Percentiles rank a stretch among this genome's conserved stretches.
These are phyloP conservation scores for Platanthera zijinensis DNA, from an alignment of 106 monocot species.

Conservation along the genomic window DNA sequence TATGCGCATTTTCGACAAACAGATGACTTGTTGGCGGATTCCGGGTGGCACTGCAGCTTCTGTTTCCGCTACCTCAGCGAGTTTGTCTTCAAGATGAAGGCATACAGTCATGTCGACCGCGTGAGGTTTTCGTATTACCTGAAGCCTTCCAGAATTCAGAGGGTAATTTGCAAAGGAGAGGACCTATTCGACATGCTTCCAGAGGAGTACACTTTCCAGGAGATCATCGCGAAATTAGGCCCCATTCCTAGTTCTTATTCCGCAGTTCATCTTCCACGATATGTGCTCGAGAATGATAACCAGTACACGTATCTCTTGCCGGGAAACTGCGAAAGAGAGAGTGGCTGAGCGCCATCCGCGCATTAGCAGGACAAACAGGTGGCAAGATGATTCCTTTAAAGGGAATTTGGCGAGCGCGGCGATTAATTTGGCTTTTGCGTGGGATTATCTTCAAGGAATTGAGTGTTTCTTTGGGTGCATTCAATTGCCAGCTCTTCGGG, in stretches of 20 bases:
- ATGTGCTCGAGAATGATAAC: constrained; percentile 36
- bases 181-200: constrained; percentile 84
- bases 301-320: constrained; percentile 49
- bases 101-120: constrained; percentile 79
- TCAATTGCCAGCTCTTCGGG: too few relatives aligned
- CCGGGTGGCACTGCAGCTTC: constrained; percentile 54
- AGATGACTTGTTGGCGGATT: constrained; percentile 26
- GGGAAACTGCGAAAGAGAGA: constrained; percentile 45
- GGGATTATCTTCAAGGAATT: too few relatives aligned
- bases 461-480: too few relatives aligned
- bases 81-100: constrained; percentile 81
- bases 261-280: constrained; percentile 43
- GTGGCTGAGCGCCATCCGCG: constrained; percentile 17
- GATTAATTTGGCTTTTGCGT: too few relatives aligned
- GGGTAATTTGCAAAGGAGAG: constrained; percentile 55
- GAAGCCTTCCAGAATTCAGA: constrained; percentile 44
- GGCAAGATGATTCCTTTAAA: too few relatives aligned
- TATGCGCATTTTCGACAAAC: constrained; percentile 72
- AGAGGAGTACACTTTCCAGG: constrained; percentile 59
- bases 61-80: constrained; percentile 61
- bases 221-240: constrained; percentile 52
- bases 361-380: too few relatives aligned
- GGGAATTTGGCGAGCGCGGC: too few relatives aligned
- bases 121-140: constrained; percentile 39
- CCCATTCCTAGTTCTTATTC: constrained; percentile 46